Evolutionary conservation across 345 rosid genomes (phyloP).

Genomic region (Corchorus olitorius): DNA sequence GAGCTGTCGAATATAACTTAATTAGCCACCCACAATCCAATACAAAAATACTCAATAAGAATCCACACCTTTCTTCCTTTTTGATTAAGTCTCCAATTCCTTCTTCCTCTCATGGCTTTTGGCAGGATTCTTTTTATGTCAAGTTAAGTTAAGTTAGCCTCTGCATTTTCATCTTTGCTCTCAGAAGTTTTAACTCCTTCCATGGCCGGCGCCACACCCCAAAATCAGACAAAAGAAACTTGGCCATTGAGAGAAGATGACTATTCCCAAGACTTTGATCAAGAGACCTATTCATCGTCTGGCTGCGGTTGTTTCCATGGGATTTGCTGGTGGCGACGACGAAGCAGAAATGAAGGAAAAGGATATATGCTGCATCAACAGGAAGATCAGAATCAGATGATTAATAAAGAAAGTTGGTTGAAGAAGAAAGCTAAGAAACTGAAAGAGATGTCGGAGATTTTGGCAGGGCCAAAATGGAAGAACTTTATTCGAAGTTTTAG

Average conservation of each 20-base stretch:
- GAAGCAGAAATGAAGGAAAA: constrained; percentile 19
- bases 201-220: constrained; percentile 38
- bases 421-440: constrained; percentile 37
- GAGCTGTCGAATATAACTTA: neutral
- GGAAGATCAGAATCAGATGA: constrained; percentile 22
- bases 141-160: neutral
- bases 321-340: constrained; percentile 28
- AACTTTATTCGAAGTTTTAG: constrained; percentile 51
- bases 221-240: constrained; percentile 11
- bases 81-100: neutral
- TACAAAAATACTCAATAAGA: too few relatives aligned
- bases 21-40: neutral
- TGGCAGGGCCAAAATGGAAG: constrained; percentile 73
- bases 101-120: neutral
- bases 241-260: constrained; percentile 11
- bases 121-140: neutral
- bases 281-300: constrained; percentile 20
- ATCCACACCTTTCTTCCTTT: neutral
- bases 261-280: constrained; percentile 31
- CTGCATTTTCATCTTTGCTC: neutral
- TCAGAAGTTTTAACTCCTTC: neutral
- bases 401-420: constrained; percentile 35
- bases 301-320: constrained; percentile 47
- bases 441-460: constrained; percentile 47
- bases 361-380: constrained; percentile 19